These are phyloP conservation scores for Hysterium pulicare DNA, from an alignment of 2,329 filamentous ascomycete species.

Conservation along the genomic window DNA sequence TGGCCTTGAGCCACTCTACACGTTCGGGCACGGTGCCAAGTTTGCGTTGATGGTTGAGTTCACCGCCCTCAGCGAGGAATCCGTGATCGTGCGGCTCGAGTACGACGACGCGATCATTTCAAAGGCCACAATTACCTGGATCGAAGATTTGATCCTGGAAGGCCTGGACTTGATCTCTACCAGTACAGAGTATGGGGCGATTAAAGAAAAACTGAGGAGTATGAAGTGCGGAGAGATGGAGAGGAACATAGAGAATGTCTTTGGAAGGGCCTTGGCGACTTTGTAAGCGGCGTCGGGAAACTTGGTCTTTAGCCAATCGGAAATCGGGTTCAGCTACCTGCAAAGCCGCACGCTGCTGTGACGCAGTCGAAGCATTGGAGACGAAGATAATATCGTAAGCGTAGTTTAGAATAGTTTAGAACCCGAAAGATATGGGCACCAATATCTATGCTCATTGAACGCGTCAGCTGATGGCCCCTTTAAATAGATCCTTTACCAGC, in stretches of 20 bases:
- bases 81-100: slow-evolving; percentile 8
- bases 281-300: too few relatives aligned
- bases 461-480: too few relatives aligned
- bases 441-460: too few relatives aligned
- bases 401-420: too few relatives aligned
- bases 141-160: slow-evolving; percentile 1
- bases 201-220: slow-evolving; percentile 4
- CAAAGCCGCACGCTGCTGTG: too few relatives aligned
- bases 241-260: neutral
- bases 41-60: slow-evolving; percentile 19
- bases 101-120: too few relatives aligned
- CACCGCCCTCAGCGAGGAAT: slow-evolving; percentile 4
- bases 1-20: slow-evolving; percentile 9
- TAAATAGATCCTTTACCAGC: too few relatives aligned
- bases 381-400: too few relatives aligned
- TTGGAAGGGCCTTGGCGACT: neutral
- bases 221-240: neutral
- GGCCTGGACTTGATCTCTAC: neutral
- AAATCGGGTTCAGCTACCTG: too few relatives aligned
- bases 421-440: too few relatives aligned
- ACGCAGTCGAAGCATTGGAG: too few relatives aligned
- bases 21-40: slow-evolving; percentile 16
- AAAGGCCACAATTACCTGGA: neutral
- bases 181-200: neutral
- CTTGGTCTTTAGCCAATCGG: too few relatives aligned